Conservation (phyloP, 352 stramenopile species). For the Phytophthora fragariaefolia region DNA sequence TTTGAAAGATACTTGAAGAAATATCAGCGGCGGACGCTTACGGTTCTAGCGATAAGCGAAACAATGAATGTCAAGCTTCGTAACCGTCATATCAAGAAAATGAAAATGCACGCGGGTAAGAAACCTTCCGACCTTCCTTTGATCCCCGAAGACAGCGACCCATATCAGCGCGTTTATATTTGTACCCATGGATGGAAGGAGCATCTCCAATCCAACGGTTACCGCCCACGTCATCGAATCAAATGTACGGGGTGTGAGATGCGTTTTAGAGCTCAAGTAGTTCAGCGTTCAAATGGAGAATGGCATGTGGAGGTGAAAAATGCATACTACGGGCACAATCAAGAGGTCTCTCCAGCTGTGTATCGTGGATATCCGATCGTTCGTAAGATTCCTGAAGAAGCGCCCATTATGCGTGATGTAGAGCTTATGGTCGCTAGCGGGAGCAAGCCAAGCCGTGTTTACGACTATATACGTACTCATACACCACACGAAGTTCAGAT, state of each 20-base stretch:
- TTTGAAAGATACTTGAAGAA: conserved; percentile 3
- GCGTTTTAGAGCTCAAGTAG: background rate
- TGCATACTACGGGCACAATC: conserved; percentile 6
- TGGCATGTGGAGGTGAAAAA: conserved; percentile 4
- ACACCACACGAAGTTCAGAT: background rate
- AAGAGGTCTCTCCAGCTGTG: background rate
- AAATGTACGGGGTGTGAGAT: background rate
- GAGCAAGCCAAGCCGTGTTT: conserved; percentile 30
- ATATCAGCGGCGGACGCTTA: background rate
- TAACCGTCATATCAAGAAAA: background rate
- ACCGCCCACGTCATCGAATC: background rate
- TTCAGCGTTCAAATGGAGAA: background rate
- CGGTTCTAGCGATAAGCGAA: background rate
- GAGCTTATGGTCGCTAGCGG: conserved; percentile 11
- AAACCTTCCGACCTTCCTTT: background rate
- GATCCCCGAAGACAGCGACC: background rate
- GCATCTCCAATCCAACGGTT: background rate
- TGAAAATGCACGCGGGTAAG: background rate
- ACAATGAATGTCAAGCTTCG: background rate
- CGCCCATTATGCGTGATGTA: conserved; percentile 2
- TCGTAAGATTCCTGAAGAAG: background rate
- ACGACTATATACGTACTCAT: conserved; percentile 11
- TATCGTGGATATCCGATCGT: background rate
- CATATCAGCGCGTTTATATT: background rate
- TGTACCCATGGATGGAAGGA: background rate